Evolutionary conservation across 306 rosid genomes (phyloP), one percentile per base, ranked within the genome.

Genomic region (Acacia confusa): DNA sequence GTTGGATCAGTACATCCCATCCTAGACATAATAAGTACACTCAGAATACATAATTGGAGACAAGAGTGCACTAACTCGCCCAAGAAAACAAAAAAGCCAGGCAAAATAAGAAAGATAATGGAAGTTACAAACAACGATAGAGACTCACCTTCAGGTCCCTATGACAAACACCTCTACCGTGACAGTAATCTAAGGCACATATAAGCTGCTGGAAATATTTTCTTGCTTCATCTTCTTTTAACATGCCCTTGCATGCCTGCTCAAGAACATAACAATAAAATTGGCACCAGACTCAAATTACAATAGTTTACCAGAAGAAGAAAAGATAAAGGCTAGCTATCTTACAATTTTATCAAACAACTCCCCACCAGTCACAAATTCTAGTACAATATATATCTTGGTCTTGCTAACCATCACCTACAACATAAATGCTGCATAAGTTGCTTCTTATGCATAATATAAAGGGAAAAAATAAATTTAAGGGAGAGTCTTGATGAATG

Each of bases 371-470:
- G 91, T 84, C 79, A 88, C 95, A 78, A 82, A 88, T 81, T 92
- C 94, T 87, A 90, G 74, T 28, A 90, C 97, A 34, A 90, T 89
- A 81, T 92, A 92, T 77, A 92, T 90, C 83, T 89, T 92, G 34
- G 91, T 89, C 92, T 86, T 92, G 94, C 94, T 92, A 78, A 94
- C 97, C 94, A 92, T 92, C 82, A 90, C 94, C 97, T 92, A 80
- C 82, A 81, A 52, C 65, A 82, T 36, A 44, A 75, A 84, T 77
- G 73, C 72, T 41, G 71, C 75, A 7, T 32, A 83, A 83, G 78
- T 81, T 76, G 53, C 79, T 74, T 78, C 9, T 50, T 24, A 83
- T 73, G 36, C 69, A 79, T 71, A 69, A 70, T 25, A 25, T 32
- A 14, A 22, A 11, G 30, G 16, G 16, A 1, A 68, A 68, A 17